These are phyloP conservation scores for Dactylellina parvicollis DNA, from an alignment of 2,329 filamentous ascomycete species.

Conservation along the genomic window DNA sequence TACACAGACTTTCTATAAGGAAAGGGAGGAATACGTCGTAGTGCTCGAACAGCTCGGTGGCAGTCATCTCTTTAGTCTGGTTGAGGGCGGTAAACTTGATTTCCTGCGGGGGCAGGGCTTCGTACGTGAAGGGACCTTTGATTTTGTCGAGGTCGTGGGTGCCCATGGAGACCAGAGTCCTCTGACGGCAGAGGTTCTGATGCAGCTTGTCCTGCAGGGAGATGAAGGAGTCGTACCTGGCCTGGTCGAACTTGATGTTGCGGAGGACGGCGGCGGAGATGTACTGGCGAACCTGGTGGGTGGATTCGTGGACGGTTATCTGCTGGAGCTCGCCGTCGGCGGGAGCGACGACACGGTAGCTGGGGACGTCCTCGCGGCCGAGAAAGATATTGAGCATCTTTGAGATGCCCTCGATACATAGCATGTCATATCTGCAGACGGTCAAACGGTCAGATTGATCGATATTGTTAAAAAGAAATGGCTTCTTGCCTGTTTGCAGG, in stretches of 20 bases:
- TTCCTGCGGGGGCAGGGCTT: slow-evolving; percentile 87
- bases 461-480: background rate
- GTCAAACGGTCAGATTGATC: background rate
- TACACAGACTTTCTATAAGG: background rate
- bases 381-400: slow-evolving; percentile 96
- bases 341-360: slow-evolving; percentile 79
- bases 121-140: slow-evolving; percentile 94
- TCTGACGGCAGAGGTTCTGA: slow-evolving; percentile 90
- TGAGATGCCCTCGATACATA: slow-evolving; percentile 96
- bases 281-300: slow-evolving; percentile 81
- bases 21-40: slow-evolving; percentile 71
- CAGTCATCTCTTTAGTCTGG: slow-evolving; percentile 88
- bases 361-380: slow-evolving; percentile 77
- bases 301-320: slow-evolving; percentile 79
- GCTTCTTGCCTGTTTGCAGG: slow-evolving; percentile 79
- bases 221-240: slow-evolving; percentile 96
- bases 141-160: slow-evolving; percentile 96
- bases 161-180: slow-evolving; percentile 94
- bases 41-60: slow-evolving; percentile 87
- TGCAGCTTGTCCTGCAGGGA: slow-evolving; percentile 97
- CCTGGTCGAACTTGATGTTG: slow-evolving; percentile 89
- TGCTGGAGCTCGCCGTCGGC: slow-evolving; percentile 77
- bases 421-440: slow-evolving; percentile 76
- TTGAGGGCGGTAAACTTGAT: slow-evolving; percentile 92
- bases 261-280: slow-evolving; percentile 89